These are phyloP conservation scores for Thermochaetoides thermophila DNA, from an alignment of 495 filamentous ascomycete species.

Conservation along the genomic window DNA sequence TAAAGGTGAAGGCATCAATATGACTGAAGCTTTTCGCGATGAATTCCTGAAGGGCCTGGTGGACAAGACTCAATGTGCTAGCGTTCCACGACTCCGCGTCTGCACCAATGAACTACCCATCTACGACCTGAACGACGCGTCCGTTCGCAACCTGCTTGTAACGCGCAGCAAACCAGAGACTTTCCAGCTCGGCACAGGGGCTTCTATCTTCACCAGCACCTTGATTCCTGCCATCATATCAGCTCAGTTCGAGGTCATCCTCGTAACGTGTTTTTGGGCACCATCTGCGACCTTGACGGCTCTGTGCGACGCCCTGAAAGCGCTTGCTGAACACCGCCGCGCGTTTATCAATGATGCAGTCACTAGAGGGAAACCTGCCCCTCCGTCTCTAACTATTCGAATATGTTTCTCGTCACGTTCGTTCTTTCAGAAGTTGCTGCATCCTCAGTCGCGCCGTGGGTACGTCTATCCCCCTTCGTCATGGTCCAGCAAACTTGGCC, in stretches of 20 bases:
- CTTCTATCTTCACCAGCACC: conserved; percentile 33
- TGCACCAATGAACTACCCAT: conserved; percentile 6
- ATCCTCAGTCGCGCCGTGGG: conserved; percentile 40
- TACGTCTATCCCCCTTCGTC: conserved; percentile 38
- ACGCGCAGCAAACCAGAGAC: conserved; percentile 29
- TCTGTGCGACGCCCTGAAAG: conserved; percentile 32
- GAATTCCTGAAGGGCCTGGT: no score
- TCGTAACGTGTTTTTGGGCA: conserved; percentile 71
- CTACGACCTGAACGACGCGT: conserved; percentile 10
- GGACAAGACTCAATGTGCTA: no score
- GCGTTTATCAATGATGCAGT: conserved; percentile 6
- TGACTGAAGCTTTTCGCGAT: no score
- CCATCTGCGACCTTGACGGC: conserved; percentile 36
- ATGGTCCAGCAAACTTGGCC: conserved; percentile 43
- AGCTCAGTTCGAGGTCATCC: conserved; percentile 46
- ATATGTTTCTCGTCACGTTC: conserved; percentile 50
- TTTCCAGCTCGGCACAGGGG: conserved; percentile 44
- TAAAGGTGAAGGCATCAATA: no score
- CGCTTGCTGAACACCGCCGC: conserved; percentile 32
- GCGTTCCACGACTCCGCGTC: neutral
- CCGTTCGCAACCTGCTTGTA: conserved; percentile 24
- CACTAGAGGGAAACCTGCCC: conserved; percentile 2
- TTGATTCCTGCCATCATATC: conserved; percentile 40
- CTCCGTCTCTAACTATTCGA: conserved; percentile 9
- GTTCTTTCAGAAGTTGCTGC: conserved; percentile 52